Evolutionary conservation across 371 early-diverging fungal species (phyloP).

Genomic region (Syncephalastrum contaminatum): DNA sequence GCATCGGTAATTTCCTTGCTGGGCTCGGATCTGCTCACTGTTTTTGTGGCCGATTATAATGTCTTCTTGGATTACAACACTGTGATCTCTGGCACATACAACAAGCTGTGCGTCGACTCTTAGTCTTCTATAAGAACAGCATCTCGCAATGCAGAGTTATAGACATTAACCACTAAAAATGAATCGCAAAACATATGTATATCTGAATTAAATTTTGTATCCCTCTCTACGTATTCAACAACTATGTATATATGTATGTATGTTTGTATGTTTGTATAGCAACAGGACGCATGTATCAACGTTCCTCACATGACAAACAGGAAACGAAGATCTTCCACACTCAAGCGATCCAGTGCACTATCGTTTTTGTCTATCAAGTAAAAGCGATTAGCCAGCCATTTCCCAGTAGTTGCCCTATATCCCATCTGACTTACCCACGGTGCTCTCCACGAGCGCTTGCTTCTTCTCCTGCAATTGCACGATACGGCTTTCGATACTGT

Average conservation of each 20-base stretch:
- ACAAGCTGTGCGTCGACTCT: too few relatives aligned
- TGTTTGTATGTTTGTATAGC: too few relatives aligned
- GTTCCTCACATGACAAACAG: slow-evolving; percentile 72
- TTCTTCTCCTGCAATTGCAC: slow-evolving; percentile 95
- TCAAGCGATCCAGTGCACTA: slow-evolving; percentile 64
- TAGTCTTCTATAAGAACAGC: too few relatives aligned
- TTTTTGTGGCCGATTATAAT: too few relatives aligned
- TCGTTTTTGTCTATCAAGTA: slow-evolving; percentile 40
- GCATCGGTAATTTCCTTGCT: too few relatives aligned
- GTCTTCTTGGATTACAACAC: too few relatives aligned
- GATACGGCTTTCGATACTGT: slow-evolving; percentile 95
- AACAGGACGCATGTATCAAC: not conserved
- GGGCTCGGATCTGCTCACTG: too few relatives aligned
- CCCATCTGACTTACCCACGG: slow-evolving; percentile 74
- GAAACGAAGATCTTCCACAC: slow-evolving; percentile 86
- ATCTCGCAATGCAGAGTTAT: too few relatives aligned
- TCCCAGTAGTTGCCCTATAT: not conserved
- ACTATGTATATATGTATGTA: not conserved
- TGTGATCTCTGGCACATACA: too few relatives aligned
- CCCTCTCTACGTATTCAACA: not conserved
- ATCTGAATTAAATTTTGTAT: too few relatives aligned
- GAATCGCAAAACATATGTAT: too few relatives aligned
- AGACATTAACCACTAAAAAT: too few relatives aligned
- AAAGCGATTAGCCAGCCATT: not conserved
- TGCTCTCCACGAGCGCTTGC: slow-evolving; percentile 85